These are phyloP conservation scores for Huntiella bhutanensis DNA, from an alignment of 2,329 filamentous ascomycete species.

Conservation along the genomic window DNA sequence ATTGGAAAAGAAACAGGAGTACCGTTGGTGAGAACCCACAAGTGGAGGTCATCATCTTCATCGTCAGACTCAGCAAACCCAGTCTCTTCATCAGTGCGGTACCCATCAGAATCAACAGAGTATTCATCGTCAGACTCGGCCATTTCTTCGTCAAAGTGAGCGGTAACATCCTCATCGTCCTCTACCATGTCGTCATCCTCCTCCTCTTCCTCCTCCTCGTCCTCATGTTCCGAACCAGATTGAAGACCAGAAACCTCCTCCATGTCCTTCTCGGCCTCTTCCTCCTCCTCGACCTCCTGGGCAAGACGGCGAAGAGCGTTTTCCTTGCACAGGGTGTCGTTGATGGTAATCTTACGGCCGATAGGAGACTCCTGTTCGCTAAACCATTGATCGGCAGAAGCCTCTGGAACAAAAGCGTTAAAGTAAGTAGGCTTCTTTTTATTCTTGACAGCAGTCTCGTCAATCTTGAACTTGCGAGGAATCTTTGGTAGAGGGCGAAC, in stretches of 20 bases:
- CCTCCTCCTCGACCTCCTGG: conserved; percentile 83
- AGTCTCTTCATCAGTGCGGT: conserved; percentile 54
- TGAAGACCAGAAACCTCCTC: background rate
- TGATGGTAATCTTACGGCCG: conserved; percentile 60
- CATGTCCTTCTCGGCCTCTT: conserved; percentile 47
- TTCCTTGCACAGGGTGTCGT: conserved; percentile 79
- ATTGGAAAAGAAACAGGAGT: conserved; percentile 6
- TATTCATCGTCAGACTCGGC: conserved; percentile 33
- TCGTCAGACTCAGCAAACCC: conserved; percentile 52
- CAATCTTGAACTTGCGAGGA: conserved; percentile 11
- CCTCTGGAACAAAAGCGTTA: conserved; percentile 74
- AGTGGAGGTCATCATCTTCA: conserved; percentile 41
- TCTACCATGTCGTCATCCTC: conserved; percentile 30
- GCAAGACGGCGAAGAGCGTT: conserved; percentile 70
- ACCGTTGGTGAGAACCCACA: conserved; percentile 36
- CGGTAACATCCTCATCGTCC: conserved; percentile 29
- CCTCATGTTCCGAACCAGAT: conserved; percentile 24
- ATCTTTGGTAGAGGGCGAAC: conserved; percentile 5
- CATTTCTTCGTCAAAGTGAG: conserved; percentile 34
- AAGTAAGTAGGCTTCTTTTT: conserved; percentile 43
- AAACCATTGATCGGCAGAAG: conserved; percentile 84
- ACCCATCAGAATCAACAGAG: conserved; percentile 42
- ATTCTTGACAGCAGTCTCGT: conserved; percentile 7
- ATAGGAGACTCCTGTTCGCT: conserved; percentile 43
- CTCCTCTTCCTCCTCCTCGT: conserved; percentile 29